A percentile compares a stretch with the other conserved stretches of the same genome.
These are phyloP conservation scores for Theobroma cacao DNA, from an alignment of 345 rosid genomes.

Conservation along the genomic window DNA sequence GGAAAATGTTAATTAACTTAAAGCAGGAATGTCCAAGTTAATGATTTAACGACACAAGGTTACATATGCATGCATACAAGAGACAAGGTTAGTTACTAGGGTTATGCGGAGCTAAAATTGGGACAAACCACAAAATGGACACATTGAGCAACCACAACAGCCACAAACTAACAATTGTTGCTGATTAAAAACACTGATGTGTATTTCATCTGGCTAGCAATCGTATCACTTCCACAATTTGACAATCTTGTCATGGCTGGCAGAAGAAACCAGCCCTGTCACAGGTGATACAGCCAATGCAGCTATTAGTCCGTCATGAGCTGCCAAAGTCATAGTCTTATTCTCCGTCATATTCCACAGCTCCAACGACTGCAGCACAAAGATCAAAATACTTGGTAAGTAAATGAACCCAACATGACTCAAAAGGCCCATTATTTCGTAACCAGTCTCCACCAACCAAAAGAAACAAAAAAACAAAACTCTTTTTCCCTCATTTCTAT, in stretches of 20 bases:
- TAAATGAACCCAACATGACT: neutral
- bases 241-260: constrained; percentile 85
- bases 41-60: neutral
- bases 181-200: neutral
- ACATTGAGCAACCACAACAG: constrained; percentile 4
- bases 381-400: constrained; percentile 7
- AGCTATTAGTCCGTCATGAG: constrained; percentile 80
- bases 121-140: constrained; percentile 8
- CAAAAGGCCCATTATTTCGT: neutral
- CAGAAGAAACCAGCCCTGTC: constrained; percentile 87
- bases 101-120: constrained; percentile 13
- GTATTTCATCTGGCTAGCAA: neutral
- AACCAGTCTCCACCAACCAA: neutral
- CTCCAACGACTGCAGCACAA: constrained; percentile 70
- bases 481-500: neutral
- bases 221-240: constrained; percentile 80
- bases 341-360: constrained; percentile 89
- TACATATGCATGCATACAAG: constrained; percentile 18
- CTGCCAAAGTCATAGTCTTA: constrained; percentile 73
- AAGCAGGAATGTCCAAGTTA: constrained; percentile 7
- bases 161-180: constrained; percentile 17
- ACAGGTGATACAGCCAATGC: constrained; percentile 70
- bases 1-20: neutral
- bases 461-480: neutral
- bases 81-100: constrained; percentile 23